Evolutionary conservation across 768 basidiomycete species (phyloP).

Genomic region (Phanerodontia chrysosporium): DNA sequence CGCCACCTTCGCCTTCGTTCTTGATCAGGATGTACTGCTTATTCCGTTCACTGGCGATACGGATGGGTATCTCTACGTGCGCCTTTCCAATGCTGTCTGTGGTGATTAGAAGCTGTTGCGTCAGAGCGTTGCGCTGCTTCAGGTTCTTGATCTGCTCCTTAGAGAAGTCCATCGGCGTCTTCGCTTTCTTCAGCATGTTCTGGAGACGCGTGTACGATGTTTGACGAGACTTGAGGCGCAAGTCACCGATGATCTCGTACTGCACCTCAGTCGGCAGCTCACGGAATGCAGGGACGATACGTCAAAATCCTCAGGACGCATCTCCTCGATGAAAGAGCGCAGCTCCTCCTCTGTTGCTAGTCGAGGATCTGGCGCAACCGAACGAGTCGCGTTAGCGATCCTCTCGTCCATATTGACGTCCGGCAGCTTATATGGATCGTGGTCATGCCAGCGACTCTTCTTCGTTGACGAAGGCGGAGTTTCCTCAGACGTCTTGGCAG

Average conservation of each 20-base stretch:
- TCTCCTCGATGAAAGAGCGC: slow-evolving; percentile 88
- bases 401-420: slow-evolving; percentile 67
- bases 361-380: slow-evolving; percentile 75
- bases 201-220: slow-evolving; percentile 89
- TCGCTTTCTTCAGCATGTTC: slow-evolving; percentile 77
- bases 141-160: slow-evolving; percentile 93
- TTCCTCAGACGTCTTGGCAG: slow-evolving; percentile 20
- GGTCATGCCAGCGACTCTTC: slow-evolving; percentile 63
- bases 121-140: slow-evolving; percentile 82
- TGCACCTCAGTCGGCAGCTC: slow-evolving; percentile 94
- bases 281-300: slow-evolving; percentile 85
- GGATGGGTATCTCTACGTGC: slow-evolving; percentile 83
- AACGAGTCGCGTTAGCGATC: slow-evolving; percentile 57
- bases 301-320: slow-evolving; percentile 95
- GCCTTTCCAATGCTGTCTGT: slow-evolving; percentile 92
- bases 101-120: slow-evolving; percentile 88
- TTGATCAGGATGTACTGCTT: slow-evolving; percentile 93
- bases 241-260: slow-evolving; percentile 96
- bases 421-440: slow-evolving; percentile 93
- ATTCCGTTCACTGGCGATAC: slow-evolving; percentile 94
- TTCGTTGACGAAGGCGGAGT: slow-evolving; percentile 50
- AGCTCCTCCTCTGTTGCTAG: slow-evolving; percentile 96
- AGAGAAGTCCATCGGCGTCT: slow-evolving; percentile 91
- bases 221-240: slow-evolving; percentile 91
- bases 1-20: slow-evolving; percentile 81